Evolutionary conservation across 768 basidiomycete species (phyloP), one percentile per base, ranked within the genome.

Genomic region (Lentinus tigrinus): DNA sequence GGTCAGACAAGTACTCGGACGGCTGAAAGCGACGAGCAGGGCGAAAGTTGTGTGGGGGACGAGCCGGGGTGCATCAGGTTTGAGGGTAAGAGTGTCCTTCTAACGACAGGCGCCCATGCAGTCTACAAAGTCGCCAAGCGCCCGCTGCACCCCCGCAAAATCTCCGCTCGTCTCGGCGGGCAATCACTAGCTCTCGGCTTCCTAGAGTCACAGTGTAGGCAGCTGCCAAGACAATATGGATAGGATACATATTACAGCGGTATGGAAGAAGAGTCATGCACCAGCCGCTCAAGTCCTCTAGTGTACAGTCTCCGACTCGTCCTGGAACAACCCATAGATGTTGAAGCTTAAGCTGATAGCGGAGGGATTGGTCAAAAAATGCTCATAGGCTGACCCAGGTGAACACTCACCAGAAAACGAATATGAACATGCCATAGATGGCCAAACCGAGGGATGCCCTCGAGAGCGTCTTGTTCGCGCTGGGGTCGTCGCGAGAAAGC

Each of bases 361-460:
- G 65, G 44, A 39, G 44, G 39, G 24, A 8, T n/a, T 36, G 34
- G 16, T 19, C 42, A 27, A n/a, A 1, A 6, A 36, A 24, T 23
- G 5, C 11, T 23, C 23, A 11, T 19, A 11, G 2, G 14, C 43
- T 19, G 9, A 24, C 5, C 6, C 19, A 46, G 7, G 24, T 10
- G 21, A 21, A 26, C 19, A 55, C 93, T 65, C 67, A 95, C 94
- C 95, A 97, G 73, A 96, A 93, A 23, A 90, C 78, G 73, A 94
- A 92, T 37, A 98, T 83, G 67, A 78, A 81, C 28, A 77, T 72
- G 14, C 95, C 95, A 69, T 97, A 98, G 11, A 83, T 70, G 19
- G 83, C 79, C 58, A 98, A 72, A 11, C 75, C 87, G 43, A 95
- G 72, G 1, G 86, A 78, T 23, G 86, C 81, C 47, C 77, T 85